These are phyloP conservation scores for Kurtzmaniella natalensis DNA, from an alignment of 1,139 yeast genomes.

Conservation along the genomic window DNA sequence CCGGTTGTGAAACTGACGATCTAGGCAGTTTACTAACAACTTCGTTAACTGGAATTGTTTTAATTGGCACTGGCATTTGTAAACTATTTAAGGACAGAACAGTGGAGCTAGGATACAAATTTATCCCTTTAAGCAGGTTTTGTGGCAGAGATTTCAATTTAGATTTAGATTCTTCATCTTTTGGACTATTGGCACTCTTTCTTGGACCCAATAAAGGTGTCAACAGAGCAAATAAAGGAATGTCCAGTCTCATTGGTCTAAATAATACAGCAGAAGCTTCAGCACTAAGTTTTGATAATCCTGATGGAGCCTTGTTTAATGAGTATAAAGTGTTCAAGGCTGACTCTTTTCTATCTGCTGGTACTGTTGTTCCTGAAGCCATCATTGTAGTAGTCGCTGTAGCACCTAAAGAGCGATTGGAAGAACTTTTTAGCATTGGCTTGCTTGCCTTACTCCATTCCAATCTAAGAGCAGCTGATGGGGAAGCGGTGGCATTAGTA, in stretches of 20 bases:
- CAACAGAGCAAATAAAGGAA: not conserved
- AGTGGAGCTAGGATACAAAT: not conserved
- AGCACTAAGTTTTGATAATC: not conserved
- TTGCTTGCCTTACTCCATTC: constrained; percentile 5
- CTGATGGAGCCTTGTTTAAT: constrained; percentile 27
- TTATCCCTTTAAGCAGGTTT: not conserved
- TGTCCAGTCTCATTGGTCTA: not conserved
- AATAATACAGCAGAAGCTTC: not conserved
- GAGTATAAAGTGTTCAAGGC: constrained; percentile 39
- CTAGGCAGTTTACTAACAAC: not conserved
- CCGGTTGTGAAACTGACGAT: not conserved
- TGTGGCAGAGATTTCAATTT: not conserved
- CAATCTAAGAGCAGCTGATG: not conserved
- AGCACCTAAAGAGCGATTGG: constrained; percentile 15
- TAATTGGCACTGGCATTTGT: not conserved
- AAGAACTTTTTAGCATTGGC: constrained; percentile 4
- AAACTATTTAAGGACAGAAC: not conserved
- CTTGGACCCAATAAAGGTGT: not conserved
- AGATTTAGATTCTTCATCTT: not conserved
- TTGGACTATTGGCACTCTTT: not conserved
- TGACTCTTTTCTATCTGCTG: constrained; percentile 21
- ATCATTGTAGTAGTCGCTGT: constrained; percentile 31
- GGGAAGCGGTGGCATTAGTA: constrained; percentile 5
- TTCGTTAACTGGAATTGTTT: not conserved
- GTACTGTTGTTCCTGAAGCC: constrained; percentile 37